Percentiles rank a stretch among this genome's conserved stretches.
These are phyloP conservation scores for Neurospora sp. DNA, from an alignment of 495 filamentous ascomycete species.

Conservation along the genomic window DNA sequence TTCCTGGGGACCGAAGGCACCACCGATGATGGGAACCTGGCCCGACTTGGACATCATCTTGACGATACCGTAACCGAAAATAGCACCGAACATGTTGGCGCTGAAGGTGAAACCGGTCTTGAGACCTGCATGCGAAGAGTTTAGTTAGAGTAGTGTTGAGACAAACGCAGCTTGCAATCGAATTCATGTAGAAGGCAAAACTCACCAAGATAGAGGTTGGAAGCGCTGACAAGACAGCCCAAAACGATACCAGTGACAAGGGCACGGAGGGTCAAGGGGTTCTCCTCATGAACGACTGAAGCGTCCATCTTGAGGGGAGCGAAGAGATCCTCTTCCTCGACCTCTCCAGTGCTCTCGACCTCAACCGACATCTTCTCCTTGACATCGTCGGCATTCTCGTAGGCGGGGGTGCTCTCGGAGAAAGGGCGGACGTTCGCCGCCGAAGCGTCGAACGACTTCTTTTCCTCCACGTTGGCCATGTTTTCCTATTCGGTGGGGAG, in stretches of 20 bases:
- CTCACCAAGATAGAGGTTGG: constrained; percentile 54
- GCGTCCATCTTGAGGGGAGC: constrained; percentile 37
- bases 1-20: constrained; percentile 53
- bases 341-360: constrained; percentile 14
- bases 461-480: constrained; percentile 19
- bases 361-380: constrained; percentile 12
- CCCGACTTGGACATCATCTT: constrained; percentile 38
- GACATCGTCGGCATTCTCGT: constrained; percentile 10
- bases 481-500: background rate
- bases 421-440: constrained; percentile 16
- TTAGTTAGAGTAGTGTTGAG: constrained; percentile 12
- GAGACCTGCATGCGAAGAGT: constrained; percentile 27
- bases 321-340: constrained; percentile 31
- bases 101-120: constrained; percentile 58
- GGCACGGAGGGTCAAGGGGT: constrained; percentile 49
- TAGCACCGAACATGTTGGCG: constrained; percentile 50
- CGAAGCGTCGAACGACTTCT: constrained; percentile 8
- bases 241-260: constrained; percentile 46
- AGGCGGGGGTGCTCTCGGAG: constrained; percentile 17
- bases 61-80: constrained; percentile 58
- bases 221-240: constrained; percentile 52
- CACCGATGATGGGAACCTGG: constrained; percentile 49
- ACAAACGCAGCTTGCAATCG: background rate
- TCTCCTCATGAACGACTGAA: constrained; percentile 29
- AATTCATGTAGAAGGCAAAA: background rate